Evolutionary conservation across 2,329 filamentous ascomycete genomes (phyloP), one percentile per base, ranked within the genome.

Genomic region (Trichoderma simmonsii): DNA sequence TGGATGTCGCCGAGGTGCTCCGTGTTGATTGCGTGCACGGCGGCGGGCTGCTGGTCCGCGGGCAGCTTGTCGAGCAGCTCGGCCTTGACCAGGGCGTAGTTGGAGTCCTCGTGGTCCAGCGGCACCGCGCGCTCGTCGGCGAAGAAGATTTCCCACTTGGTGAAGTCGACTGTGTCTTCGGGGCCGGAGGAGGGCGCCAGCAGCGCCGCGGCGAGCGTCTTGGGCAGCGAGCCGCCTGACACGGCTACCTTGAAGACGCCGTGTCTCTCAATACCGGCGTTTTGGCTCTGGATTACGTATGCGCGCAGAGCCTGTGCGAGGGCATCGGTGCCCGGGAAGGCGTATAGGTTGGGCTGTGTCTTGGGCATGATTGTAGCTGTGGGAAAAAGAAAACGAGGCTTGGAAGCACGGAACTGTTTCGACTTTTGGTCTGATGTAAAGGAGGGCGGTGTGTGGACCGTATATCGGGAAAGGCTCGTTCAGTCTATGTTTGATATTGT

Each of bases 91-190:
- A 98, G 89, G 73, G 86, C 90, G 84, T 98, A 97, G 85, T 98
- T 99, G 85, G 94, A 97, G 85, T 99, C 95, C 75, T 90, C 88
- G 83, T 98, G 92, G 82, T 96, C 91, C 76, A 98, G 91, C 26
- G 96, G 93, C 68, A 98, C 96, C 77, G 93, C 93, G 79, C 96
- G 93, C 87, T 99, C 96, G 81, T 99, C 96, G 79, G 95, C 95
- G 83, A 98, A 98, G 87, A 98, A 99, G 79, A 99, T 93, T 79
- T 98, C 93, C 96, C 96, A 99, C 82, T 93, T 94, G 80, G 87
- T 86, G 83, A 97, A 97, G 77, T 92, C 86, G 76, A 95, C 83
- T 4, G 85, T 87, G 79, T 94, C 93, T 71, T 91, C 80, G 56
- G 83, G 79, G 11, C 82, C 85, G 26, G 82, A 79, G 34, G 83